Evolutionary conservation across 257 asterid genomes (phyloP).

Genomic region (Ehretia macrophylla): DNA sequence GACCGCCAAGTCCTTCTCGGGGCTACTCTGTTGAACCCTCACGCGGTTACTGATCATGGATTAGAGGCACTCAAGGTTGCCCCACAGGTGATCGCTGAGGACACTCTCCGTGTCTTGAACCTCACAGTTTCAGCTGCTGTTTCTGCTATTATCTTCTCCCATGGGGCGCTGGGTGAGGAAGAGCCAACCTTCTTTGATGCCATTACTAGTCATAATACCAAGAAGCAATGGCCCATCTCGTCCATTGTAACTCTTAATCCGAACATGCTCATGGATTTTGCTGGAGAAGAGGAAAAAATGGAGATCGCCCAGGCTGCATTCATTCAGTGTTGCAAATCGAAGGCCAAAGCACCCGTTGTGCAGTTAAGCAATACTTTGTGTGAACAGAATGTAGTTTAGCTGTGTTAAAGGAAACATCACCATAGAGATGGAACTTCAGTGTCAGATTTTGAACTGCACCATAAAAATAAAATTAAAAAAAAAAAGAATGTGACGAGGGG

Average conservation of each 20-base stretch:
- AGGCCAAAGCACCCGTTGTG: constrained; percentile 80
- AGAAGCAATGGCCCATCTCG: constrained; percentile 88
- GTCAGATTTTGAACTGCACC: background rate
- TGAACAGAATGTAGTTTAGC: no score
- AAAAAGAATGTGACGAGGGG: background rate
- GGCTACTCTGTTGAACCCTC: constrained; percentile 67
- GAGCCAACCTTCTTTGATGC: constrained; percentile 81
- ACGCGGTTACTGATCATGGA: constrained; percentile 81
- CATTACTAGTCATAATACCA: constrained; percentile 66
- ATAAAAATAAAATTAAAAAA: no score
- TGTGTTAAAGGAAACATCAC: background rate
- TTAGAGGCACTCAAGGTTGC: no score
- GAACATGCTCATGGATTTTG: constrained; percentile 86
- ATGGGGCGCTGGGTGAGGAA: constrained; percentile 91
- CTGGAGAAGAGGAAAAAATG: constrained; percentile 69
- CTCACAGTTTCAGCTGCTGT: no score
- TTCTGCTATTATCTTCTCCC: constrained; percentile 70
- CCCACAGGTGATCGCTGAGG: no score
- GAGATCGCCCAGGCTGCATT: constrained; percentile 69
- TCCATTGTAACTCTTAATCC: constrained; percentile 87
- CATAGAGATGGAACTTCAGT: background rate
- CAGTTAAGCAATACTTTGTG: no score
- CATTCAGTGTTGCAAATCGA: constrained; percentile 69
- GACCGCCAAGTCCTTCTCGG: constrained; percentile 69
- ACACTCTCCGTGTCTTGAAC: no score